phyloP scores from a whole-genome alignment of 352 stramenopile species.

The Pelagophyceae sp. region DNA sequence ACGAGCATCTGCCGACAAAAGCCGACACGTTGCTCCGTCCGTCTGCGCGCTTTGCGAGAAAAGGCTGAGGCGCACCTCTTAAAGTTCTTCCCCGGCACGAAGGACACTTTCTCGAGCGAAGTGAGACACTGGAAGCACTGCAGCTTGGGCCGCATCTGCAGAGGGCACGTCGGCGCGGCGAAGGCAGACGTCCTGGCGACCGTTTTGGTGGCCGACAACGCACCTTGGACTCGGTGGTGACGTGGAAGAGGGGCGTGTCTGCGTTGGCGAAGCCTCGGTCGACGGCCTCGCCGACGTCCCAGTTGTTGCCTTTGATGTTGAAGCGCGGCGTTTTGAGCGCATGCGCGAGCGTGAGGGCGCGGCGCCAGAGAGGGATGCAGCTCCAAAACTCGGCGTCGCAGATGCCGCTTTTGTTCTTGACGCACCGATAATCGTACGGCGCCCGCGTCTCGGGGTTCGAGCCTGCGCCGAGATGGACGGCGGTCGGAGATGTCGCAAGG shows the following conservation, averaged over 20 bases:
- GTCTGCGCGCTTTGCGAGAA: neutral
- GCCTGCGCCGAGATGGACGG: neutral
- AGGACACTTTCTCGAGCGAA: neutral
- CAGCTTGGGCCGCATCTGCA: neutral
- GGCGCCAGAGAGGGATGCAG: constrained; percentile 6
- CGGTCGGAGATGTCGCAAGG: neutral
- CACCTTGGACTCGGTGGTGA: neutral
- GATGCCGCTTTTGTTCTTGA: neutral
- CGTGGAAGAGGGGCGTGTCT: neutral
- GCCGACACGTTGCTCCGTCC: too few species aligned
- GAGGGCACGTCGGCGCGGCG: too few species aligned
- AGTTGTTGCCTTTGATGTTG: neutral
- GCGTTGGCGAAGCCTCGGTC: constrained; percentile 11
- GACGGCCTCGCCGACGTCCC: constrained; percentile 11
- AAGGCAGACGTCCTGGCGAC: too few species aligned
- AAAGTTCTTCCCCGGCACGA: constrained; percentile 7
- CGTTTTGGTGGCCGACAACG: too few species aligned
- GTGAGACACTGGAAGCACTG: constrained; percentile 11
- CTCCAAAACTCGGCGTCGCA: neutral
- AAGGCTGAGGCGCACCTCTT: neutral
- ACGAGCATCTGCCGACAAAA: too few species aligned
- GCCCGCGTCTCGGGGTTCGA: neutral
- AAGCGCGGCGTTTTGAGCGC: neutral
- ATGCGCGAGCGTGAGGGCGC: neutral
- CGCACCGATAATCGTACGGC: neutral